phyloP scores from a whole-genome alignment of 768 basidiomycete species.

The Mycena venus region DNA sequence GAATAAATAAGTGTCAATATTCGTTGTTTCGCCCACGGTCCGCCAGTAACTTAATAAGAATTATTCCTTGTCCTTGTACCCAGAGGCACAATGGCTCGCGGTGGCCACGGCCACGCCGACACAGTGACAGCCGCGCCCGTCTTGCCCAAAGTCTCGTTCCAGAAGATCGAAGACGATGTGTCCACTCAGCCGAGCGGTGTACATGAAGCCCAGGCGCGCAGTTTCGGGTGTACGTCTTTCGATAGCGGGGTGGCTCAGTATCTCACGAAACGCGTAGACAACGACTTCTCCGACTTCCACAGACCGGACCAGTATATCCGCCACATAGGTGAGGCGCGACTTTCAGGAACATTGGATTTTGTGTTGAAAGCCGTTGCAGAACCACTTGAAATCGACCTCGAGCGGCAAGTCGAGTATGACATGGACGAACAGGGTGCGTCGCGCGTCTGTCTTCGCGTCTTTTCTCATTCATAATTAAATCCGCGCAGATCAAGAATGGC shows the following conservation, averaged over 20 bases:
- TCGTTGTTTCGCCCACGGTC: neutral
- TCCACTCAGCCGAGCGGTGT: constrained; percentile 74
- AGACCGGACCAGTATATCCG: constrained; percentile 91
- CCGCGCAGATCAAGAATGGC: constrained; percentile 90
- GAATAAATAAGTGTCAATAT: neutral
- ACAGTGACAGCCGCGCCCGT: constrained; percentile 45
- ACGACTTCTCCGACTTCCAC: constrained; percentile 79
- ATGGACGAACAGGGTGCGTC: constrained; percentile 97
- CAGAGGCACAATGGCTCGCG: constrained; percentile 53
- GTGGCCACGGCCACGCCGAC: constrained; percentile 44
- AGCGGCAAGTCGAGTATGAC: constrained; percentile 96
- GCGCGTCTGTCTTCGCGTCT: constrained; percentile 9
- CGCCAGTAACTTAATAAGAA: neutral
- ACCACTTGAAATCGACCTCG: constrained; percentile 92
- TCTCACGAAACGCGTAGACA: constrained; percentile 46
- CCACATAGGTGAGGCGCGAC: constrained; percentile 77
- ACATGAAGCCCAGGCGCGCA: constrained; percentile 70
- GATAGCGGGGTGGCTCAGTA: neutral
- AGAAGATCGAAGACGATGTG: constrained; percentile 74
- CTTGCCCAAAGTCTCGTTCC: constrained; percentile 78
- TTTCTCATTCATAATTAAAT: neutral
- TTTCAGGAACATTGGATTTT: constrained; percentile 13
- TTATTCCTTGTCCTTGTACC: neutral
- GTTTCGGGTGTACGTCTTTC: constrained; percentile 79
- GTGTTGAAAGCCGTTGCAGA: constrained; percentile 60